Evolutionary conservation across 345 rosid genomes (phyloP).

Genomic region (Brassica napus): DNA sequence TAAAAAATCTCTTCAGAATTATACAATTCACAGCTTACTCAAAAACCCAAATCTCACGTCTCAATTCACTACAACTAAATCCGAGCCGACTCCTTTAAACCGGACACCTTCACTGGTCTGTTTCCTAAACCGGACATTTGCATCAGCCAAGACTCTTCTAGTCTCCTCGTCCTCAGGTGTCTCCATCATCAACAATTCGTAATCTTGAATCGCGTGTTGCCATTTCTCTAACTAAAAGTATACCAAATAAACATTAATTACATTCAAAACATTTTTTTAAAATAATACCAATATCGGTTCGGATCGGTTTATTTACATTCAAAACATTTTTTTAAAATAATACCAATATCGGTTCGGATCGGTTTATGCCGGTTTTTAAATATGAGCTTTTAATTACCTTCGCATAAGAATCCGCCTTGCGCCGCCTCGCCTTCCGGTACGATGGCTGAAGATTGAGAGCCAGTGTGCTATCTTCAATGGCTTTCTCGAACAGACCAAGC

Average conservation of each 20-base stretch:
- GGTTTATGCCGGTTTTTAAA: slow-evolving; percentile 13
- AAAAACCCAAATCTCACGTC: slow-evolving; percentile 13
- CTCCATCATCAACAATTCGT: slow-evolving; percentile 67
- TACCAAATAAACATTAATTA: slow-evolving; percentile 9
- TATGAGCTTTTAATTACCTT: slow-evolving; percentile 49
- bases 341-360: not conserved
- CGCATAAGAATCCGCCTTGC: slow-evolving; percentile 74
- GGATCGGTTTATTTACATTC: not conserved
- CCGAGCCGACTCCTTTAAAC: slow-evolving; percentile 54
- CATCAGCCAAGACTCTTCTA: slow-evolving; percentile 56
- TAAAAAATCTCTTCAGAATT: not conserved
- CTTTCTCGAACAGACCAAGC: slow-evolving; percentile 68
- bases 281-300: too few relatives aligned
- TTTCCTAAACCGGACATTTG: slow-evolving; percentile 50
- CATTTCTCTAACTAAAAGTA: slow-evolving; percentile 62
- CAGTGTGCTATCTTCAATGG: slow-evolving; percentile 74
- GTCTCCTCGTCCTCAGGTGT: slow-evolving; percentile 70
- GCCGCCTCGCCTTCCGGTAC: slow-evolving; percentile 73
- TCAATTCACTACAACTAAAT: slow-evolving; percentile 42
- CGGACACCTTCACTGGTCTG: slow-evolving; percentile 46
- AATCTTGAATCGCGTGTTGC: slow-evolving; percentile 77
- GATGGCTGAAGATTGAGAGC: slow-evolving; percentile 70
- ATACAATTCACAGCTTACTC: slow-evolving; percentile 23
- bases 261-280: not conserved
- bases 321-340: not conserved